Conservation (phyloP, 2,329 filamentous ascomycete genomes). For the Grosmannia serpens region DNA sequence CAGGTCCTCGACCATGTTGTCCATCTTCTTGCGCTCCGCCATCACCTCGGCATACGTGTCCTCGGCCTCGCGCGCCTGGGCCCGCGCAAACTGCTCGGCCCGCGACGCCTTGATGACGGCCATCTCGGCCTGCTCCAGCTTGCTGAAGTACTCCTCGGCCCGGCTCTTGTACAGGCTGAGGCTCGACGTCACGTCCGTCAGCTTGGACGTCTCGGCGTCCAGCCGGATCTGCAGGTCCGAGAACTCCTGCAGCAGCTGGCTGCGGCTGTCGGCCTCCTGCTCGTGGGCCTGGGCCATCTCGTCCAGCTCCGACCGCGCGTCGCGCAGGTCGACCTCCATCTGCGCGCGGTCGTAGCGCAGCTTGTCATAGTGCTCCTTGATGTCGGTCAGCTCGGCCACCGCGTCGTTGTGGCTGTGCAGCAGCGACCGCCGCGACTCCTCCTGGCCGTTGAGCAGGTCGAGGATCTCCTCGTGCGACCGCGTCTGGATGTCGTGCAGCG, state of each 20-base stretch:
- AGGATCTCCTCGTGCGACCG: constrained; percentile 91
- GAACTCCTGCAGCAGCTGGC: constrained; percentile 82
- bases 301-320: constrained; percentile 70
- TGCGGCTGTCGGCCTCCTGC: constrained; percentile 78
- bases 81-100: constrained; percentile 87
- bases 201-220: constrained; percentile 76
- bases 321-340: constrained; percentile 77
- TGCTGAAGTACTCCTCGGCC: constrained; percentile 93
- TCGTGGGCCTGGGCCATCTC: constrained; percentile 70
- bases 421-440: constrained; percentile 72
- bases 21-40: constrained; percentile 85
- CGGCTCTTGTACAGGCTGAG: constrained; percentile 82
- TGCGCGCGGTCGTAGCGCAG: constrained; percentile 70
- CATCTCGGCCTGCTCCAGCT: constrained; percentile 93
- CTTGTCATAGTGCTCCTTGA: constrained; percentile 78
- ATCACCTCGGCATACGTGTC: constrained; percentile 83
- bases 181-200: constrained; percentile 73
- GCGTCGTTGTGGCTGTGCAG: constrained; percentile 78
- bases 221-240: constrained; percentile 87
- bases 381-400: constrained; percentile 72
- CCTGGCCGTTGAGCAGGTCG: constrained; percentile 84
- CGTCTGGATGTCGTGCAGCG: constrained; percentile 80
- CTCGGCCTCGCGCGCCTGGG: constrained; percentile 81
- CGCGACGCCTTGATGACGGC: constrained; percentile 83
- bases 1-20: constrained; percentile 75